A percentile compares a stretch with the other conserved stretches of the same genome.
These are phyloP conservation scores for Penicillium atrosanguineum DNA, from an alignment of 495 filamentous ascomycete species.

Conservation along the genomic window DNA sequence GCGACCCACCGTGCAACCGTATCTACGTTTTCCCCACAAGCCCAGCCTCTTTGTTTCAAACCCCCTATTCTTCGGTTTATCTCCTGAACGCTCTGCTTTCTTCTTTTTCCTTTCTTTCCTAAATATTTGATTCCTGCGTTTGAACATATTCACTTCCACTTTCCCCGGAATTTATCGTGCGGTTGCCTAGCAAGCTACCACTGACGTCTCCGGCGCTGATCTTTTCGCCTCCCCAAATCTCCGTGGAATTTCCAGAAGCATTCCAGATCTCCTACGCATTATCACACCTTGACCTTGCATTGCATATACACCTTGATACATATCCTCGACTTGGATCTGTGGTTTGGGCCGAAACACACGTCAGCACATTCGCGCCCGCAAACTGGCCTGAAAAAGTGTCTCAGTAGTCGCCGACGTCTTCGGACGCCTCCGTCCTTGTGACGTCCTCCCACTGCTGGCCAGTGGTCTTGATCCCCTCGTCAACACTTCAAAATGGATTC, in stretches of 20 bases:
- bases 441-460: conserved; percentile 28
- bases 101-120: not conserved
- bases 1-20: not conserved
- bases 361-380: conserved; percentile 6
- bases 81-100: not conserved
- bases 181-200: not conserved
- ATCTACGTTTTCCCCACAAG: conserved; percentile 15
- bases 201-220: conserved; percentile 10
- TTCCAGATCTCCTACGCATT: conserved; percentile 15
- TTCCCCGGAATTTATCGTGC: not conserved
- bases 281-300: not conserved
- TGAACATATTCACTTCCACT: not conserved
- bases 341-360: not conserved
- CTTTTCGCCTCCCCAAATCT: conserved; percentile 14
- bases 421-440: conserved; percentile 23
- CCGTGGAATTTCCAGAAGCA: conserved; percentile 21
- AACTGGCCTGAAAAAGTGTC: conserved; percentile 26
- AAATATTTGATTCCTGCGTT: not conserved
- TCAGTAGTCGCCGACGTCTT: conserved; percentile 30
- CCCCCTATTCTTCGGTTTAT: conserved; percentile 11
- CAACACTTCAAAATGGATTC: conserved; percentile 44
- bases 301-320: not conserved
- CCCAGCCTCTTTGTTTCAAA: conserved; percentile 28
- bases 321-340: not conserved
- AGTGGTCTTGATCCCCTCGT: conserved; percentile 13